These are phyloP conservation scores for Cochlearia excelsa DNA, from an alignment of 345 rosid genomes.

Conservation along the genomic window DNA sequence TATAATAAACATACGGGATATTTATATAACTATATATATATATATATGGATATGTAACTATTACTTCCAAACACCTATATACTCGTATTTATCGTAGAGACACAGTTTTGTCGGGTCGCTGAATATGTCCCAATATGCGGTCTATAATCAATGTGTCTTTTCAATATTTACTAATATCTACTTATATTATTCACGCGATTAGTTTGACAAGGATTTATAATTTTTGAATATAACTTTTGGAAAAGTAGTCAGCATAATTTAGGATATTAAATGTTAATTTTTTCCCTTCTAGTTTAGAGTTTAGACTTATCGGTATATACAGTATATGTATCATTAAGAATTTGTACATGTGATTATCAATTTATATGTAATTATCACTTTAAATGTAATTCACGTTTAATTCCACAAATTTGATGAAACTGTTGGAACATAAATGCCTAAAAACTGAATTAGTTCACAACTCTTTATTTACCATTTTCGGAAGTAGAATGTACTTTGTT, in stretches of 20 bases:
- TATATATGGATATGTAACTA: too few relatives aligned
- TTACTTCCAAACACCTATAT: conserved; percentile 26
- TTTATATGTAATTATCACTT: too few relatives aligned
- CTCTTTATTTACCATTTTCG: not conserved
- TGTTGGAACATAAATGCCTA: not conserved
- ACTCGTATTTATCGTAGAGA: not conserved
- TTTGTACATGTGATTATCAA: too few relatives aligned
- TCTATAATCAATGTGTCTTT: conserved; percentile 25
- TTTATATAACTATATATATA: not conserved
- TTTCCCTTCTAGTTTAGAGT: too few relatives aligned
- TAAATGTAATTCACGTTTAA: too few relatives aligned
- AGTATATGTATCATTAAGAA: too few relatives aligned
- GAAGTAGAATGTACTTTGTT: not conserved
- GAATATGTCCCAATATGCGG: conserved; percentile 24
- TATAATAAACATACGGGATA: not conserved
- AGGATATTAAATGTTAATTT: not conserved
- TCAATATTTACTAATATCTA: conserved; percentile 5
- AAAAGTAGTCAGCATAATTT: not conserved
- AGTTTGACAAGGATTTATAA: conserved; percentile 2
- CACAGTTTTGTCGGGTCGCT: conserved; percentile 13
- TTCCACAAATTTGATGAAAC: conserved; percentile 3
- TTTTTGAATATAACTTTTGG: not conserved
- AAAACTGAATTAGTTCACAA: conserved; percentile 10
- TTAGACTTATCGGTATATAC: too few relatives aligned
- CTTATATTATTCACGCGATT: conserved; percentile 4